These are phyloP conservation scores for Yamadazyma paraphyllophila DNA, from an alignment of 805 yeast species.

Conservation along the genomic window DNA sequence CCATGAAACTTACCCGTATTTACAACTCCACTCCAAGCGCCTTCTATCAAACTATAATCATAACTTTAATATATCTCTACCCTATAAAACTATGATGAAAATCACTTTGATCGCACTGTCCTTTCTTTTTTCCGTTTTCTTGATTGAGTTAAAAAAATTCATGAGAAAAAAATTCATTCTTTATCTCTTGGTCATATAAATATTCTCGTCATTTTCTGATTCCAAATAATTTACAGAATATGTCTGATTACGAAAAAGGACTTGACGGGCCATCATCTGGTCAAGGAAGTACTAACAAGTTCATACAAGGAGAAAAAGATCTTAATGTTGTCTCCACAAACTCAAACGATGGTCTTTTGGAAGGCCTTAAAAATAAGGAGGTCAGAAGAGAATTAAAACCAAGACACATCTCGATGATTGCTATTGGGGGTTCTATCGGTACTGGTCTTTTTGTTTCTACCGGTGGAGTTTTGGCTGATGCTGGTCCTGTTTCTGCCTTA, in stretches of 20 bases:
- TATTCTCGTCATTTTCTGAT: not conserved
- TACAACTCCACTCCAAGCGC: no score
- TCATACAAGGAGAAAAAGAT: slow-evolving; percentile 10
- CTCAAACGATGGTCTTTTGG: slow-evolving; percentile 10
- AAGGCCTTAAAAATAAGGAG: slow-evolving; percentile 20
- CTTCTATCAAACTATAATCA: not conserved
- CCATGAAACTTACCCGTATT: not conserved
- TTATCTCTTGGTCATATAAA: slow-evolving; percentile 3
- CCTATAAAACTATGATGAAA: not conserved
- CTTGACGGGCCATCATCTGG: not conserved
- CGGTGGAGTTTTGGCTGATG: slow-evolving; percentile 48
- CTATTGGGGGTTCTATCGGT: slow-evolving; percentile 78
- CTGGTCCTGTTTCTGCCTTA: slow-evolving; percentile 70
- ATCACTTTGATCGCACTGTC: not conserved
- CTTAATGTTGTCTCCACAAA: slow-evolving; percentile 9
- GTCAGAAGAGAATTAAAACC: slow-evolving; percentile 61
- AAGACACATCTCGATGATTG: slow-evolving; percentile 72
- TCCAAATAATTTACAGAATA: not conserved
- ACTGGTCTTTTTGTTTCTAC: slow-evolving; percentile 74
- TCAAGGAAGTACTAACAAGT: not conserved
- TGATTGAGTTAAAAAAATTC: slow-evolving; percentile 1
- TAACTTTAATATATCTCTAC: not conserved
- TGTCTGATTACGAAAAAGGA: slow-evolving; percentile 11
- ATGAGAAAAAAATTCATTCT: slow-evolving; percentile 1
- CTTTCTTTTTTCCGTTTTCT: slow-evolving; percentile 2